A percentile compares a stretch with the other conserved stretches of the same genome.
These are phyloP conservation scores for Oryza officinalis DNA, from an alignment of 176 grass and related monocot genomes.

Conservation along the genomic window DNA sequence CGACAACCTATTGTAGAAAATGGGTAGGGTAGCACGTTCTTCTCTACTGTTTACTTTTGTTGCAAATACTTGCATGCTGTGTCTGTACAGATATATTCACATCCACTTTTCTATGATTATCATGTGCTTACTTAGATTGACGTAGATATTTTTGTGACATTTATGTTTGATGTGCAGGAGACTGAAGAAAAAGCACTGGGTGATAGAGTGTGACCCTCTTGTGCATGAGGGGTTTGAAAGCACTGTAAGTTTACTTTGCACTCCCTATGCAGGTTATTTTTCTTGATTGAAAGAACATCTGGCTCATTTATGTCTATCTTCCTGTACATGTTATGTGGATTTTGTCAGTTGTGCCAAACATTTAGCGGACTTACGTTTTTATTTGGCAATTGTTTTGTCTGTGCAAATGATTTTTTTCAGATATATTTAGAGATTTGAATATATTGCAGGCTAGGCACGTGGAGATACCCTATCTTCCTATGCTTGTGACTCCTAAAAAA, in stretches of 20 bases:
- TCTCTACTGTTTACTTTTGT: conserved; percentile 13
- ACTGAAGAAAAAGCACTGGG: conserved; percentile 67
- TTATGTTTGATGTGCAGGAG: conserved; percentile 56
- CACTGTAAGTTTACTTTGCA: conserved; percentile 68
- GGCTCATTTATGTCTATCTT: neutral
- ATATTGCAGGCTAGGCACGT: conserved; percentile 79
- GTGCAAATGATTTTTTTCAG: conserved; percentile 15
- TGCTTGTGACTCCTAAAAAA: conserved; percentile 80
- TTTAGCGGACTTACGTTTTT: conserved; percentile 22
- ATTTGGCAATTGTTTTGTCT: neutral
- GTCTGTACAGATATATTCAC: neutral
- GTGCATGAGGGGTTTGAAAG: conserved; percentile 76
- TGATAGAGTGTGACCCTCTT: conserved; percentile 89
- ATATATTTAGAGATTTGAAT: conserved; percentile 40
- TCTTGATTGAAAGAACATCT: conserved; percentile 6
- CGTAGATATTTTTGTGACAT: conserved; percentile 21
- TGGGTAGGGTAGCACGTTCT: conserved; percentile 54
- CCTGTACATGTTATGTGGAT: neutral
- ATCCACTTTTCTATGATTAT: conserved; percentile 11
- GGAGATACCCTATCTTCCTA: conserved; percentile 90
- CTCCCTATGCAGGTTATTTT: neutral
- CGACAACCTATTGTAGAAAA: conserved; percentile 59
- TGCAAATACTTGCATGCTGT: conserved; percentile 15
- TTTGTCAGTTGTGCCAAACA: neutral
- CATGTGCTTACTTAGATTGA: conserved; percentile 20